phyloP scores from a whole-genome alignment of 495 filamentous ascomycete genomes.

The Lasiosphaeriaceae sp. region DNA sequence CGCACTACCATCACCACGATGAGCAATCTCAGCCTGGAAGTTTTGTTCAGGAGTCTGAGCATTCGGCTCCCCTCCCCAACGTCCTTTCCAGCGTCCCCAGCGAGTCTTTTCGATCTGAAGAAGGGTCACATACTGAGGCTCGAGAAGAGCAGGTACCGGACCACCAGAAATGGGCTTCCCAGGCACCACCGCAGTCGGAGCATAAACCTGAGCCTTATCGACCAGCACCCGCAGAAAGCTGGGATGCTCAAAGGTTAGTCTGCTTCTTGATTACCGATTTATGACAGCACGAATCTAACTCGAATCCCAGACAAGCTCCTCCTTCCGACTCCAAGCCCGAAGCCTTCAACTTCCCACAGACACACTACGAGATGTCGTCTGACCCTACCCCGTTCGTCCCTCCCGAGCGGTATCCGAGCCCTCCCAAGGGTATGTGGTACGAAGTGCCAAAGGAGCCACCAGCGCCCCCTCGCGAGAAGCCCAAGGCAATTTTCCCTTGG shows the following conservation, averaged over 20 bases:
- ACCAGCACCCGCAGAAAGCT: slow-evolving; percentile 22
- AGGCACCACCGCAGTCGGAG: slow-evolving; percentile 21
- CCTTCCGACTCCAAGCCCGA: slow-evolving; percentile 72
- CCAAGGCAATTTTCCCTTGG: slow-evolving; percentile 81
- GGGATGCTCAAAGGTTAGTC: slow-evolving; percentile 42
- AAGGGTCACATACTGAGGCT: slow-evolving; percentile 35
- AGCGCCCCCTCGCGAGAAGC: slow-evolving; percentile 51
- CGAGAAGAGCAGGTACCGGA: slow-evolving; percentile 38
- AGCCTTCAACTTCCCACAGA: slow-evolving; percentile 67
- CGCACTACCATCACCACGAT: slow-evolving; percentile 12
- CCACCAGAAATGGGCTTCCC: slow-evolving; percentile 24
- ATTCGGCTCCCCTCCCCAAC: slow-evolving; percentile 21
- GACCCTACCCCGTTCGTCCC: slow-evolving; percentile 68
- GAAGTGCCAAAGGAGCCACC: slow-evolving; percentile 63
- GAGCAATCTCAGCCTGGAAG: slow-evolving; percentile 15
- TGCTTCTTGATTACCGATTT: background rate
- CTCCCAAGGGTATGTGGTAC: slow-evolving; percentile 82
- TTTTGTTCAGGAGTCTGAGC: slow-evolving; percentile 19
- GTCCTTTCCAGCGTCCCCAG: slow-evolving; percentile 12
- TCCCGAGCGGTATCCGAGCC: slow-evolving; percentile 71
- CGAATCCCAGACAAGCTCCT: slow-evolving; percentile 59
- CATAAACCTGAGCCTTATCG: slow-evolving; percentile 26
- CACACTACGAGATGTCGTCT: slow-evolving; percentile 72
- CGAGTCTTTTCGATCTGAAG: slow-evolving; percentile 28
- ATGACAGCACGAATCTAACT: slow-evolving; percentile 7